Base-by-base conservation (phyloP, 2,329 filamentous ascomycete genomes). In the Arthrobotrys conoides region DNA sequence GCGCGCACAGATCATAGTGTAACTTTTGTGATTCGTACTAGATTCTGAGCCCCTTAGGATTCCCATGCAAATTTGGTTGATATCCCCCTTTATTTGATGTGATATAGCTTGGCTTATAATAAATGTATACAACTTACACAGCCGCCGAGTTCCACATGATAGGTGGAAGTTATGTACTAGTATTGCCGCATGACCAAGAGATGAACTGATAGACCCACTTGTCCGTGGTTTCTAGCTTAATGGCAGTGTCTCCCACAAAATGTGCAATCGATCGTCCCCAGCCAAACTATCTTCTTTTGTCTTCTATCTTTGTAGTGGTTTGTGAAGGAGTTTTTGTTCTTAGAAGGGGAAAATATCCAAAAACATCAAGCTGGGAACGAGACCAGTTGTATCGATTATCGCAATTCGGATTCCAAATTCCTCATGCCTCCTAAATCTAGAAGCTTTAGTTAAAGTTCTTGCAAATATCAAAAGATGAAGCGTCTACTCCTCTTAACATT, bases 401-500 rank as follows among this genome's bases (percentile, higher is more conserved):
- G 18, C n/a, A 20, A 24, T 51, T 51, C 6, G 20, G 8, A 10
- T 24, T 1, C 10, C 20, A 14, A 51, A 24, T 14, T 16, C 16
- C 20, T 14, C 2, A 51, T 27, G 20, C 12, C 10, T 16, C 5
- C 22, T 24, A 51, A 24, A 24, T 27, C 22, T 24, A 24, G 1
- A 5, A 22, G 20, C 2, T 12, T 51, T 14, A 6, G 24, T 41
- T 41, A 41, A 12, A 6, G 6, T 24, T 20, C 20, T 16, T 14
- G 48, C 22, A 24, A 5, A 22, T 51, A 22, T 8, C 14, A 24
- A 53, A 53, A 49, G 12, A 36, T 55, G 44, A 38, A 41, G 5
- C 20, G 10, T 16, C n/a, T 67, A 20, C n/a, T 55, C n/a, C 33
- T 55, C 12, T 20, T 51, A 46, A 51, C 41, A n/a, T n/a, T 51